These are phyloP conservation scores for Coemansia sp. DNA, from an alignment of 192 early-diverging fungal genomes.

Conservation along the genomic window DNA sequence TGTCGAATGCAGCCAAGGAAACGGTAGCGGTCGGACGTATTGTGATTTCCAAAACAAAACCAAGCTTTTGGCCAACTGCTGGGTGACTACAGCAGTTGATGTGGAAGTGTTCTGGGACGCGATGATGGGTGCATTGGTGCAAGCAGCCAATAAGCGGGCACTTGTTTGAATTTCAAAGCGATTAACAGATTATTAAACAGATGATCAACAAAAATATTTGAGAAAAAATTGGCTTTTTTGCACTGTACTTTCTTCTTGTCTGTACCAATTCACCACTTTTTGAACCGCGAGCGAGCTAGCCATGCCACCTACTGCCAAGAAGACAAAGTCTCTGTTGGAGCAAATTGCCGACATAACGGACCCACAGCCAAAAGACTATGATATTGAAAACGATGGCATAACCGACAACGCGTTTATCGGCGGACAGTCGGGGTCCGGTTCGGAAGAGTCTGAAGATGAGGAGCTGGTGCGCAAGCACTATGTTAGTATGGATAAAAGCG, in stretches of 20 bases:
- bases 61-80: slow-evolving; percentile 14
- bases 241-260: neutral
- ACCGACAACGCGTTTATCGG: slow-evolving; percentile 51
- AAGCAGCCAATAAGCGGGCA: neutral
- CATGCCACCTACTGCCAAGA: slow-evolving; percentile 24
- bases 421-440: slow-evolving; percentile 52
- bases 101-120: slow-evolving; percentile 23
- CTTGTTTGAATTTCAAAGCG: neutral
- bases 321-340: slow-evolving; percentile 45
- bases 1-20: slow-evolving; percentile 9
- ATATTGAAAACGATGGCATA: slow-evolving; percentile 66
- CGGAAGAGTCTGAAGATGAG: slow-evolving; percentile 52
- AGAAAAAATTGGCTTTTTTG: neutral
- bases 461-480: slow-evolving; percentile 65
- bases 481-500: slow-evolving; percentile 69
- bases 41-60: slow-evolving; percentile 14
- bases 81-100: slow-evolving; percentile 22
- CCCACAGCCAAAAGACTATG: slow-evolving; percentile 59
- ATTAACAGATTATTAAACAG: neutral
- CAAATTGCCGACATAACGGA: slow-evolving; percentile 53
- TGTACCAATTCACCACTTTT: neutral
- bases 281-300: neutral
- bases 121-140: slow-evolving; percentile 18
- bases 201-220: neutral
- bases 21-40: slow-evolving; percentile 9